Evolutionary conservation across 768 basidiomycete genomes (phyloP).

Genomic region (Tephrocybe sp.): DNA sequence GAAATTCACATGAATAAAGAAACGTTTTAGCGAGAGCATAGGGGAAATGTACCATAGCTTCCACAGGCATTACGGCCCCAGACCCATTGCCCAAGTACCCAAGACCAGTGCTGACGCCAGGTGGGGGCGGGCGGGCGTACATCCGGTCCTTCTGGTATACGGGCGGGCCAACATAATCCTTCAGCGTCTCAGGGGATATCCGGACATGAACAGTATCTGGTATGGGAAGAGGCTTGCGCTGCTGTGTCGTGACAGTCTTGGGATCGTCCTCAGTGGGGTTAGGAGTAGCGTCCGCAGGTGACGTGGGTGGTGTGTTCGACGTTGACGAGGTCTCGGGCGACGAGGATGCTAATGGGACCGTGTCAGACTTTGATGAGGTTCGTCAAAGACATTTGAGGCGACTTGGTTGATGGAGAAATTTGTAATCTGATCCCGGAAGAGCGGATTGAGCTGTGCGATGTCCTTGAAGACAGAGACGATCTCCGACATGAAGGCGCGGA

Average conservation of each 20-base stretch:
- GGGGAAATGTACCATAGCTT: constrained; percentile 69
- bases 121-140: constrained; percentile 76
- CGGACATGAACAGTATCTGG: constrained; percentile 75
- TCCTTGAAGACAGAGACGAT: constrained; percentile 98
- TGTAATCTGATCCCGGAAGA: constrained; percentile 98
- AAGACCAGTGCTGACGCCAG: constrained; percentile 92
- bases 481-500: constrained; percentile 94
- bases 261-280: constrained; percentile 16
- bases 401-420: constrained; percentile 94
- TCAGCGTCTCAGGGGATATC: constrained; percentile 84
- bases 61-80: constrained; percentile 96
- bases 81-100: constrained; percentile 97
- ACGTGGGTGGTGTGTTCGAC: constrained; percentile 9
- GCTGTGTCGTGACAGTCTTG: constrained; percentile 69
- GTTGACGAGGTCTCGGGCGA: constrained; percentile 14
- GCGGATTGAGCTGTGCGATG: constrained; percentile 93
- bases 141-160: constrained; percentile 94
- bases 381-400: constrained; percentile 92
- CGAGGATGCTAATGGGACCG: too few relatives aligned
- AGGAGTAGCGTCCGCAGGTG: constrained; percentile 21
- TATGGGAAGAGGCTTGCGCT: constrained; percentile 77
- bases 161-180: constrained; percentile 95
- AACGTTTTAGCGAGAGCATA: background rate
- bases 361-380: too few relatives aligned
- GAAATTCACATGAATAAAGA: constrained; percentile 1